Base-by-base conservation (phyloP, 1,284 basidiomycete genomes). In the Ceratobasidium sp. region DNA sequence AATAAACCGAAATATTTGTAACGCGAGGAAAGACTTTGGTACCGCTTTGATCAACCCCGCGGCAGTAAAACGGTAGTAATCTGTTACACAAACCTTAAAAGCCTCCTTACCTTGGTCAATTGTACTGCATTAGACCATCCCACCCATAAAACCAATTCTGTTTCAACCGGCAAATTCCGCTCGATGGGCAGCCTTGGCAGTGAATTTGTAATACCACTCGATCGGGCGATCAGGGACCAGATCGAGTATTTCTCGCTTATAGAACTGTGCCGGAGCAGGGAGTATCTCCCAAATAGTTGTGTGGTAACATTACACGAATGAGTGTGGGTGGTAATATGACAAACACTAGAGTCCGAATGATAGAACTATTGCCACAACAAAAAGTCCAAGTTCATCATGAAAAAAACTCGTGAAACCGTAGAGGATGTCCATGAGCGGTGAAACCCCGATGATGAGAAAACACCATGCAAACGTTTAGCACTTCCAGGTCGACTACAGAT, bases 401-500 rank as follows among this genome's bases (percentile, higher is more conserved):
- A 49, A 68, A 68, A 26, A 51, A 51, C 44, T 46, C 46, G 26
- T 68, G 46, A 33, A 68, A 66, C 63, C 13, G 55, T 58, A 58
- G 1, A 40, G 33, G 18, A 51, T 68, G 66, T 68, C 66, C 66
- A 9, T 26, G 12, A 63, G 39, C 39, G n/a, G 1, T 26, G 9
- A 5, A 5, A 63, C 46, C 42, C 44, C 39, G 10, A n/a, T 44
- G 15, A 55, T 33, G 20, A 40, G 49, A 63, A 20, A 61, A 72
- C 1, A 46, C 39, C 20, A 9, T 55, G 20, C 56, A 33, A 28
- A 20, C 18, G 51, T 26, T 76, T 72, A 79, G 68, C 79, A 79
- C 60, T 77, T 79, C 78, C 78, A 79, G 13, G 78, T 70, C 9
- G 73, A 63, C 78, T 79, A 20, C n/a, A 71, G 23, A 44, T 23